Conservation (phyloP, 495 filamentous ascomycete genomes). For the Viridothelium virens region DNA sequence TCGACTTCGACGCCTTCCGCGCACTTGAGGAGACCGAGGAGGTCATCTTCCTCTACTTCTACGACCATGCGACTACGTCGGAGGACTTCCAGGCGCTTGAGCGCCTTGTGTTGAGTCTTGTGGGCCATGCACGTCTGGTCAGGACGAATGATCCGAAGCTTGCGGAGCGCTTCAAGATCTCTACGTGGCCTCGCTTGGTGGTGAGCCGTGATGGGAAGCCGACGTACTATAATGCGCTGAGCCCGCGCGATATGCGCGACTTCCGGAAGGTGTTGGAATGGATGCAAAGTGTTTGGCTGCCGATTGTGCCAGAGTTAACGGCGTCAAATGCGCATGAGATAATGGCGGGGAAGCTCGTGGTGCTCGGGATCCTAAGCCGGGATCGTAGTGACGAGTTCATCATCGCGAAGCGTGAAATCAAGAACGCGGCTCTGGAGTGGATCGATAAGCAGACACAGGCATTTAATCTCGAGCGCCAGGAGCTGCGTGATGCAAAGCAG, state of each 20-base stretch:
- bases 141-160: constrained; percentile 72
- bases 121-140: constrained; percentile 85
- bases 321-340: constrained; percentile 86
- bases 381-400: constrained; percentile 72
- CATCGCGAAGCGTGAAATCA: constrained; percentile 76
- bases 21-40: constrained; percentile 86
- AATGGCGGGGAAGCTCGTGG: constrained; percentile 88
- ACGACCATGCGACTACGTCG: constrained; percentile 82
- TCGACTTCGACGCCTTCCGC: constrained; percentile 67
- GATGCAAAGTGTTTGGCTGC: constrained; percentile 95
- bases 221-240: constrained; percentile 76
- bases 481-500: constrained; percentile 88
- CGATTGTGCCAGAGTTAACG: constrained; percentile 93
- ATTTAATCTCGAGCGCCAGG: constrained; percentile 85
- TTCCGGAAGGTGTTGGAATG: constrained; percentile 69
- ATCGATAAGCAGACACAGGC: constrained; percentile 89
- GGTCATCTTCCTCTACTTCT: constrained; percentile 94
- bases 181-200: constrained; percentile 84
- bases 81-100: constrained; percentile 91
- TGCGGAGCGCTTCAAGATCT: constrained; percentile 79
- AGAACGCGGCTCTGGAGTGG: constrained; percentile 92
- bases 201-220: constrained; percentile 83
- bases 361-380: constrained; percentile 79
- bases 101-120: constrained; percentile 70
- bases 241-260: constrained; percentile 85